Base-by-base conservation (phyloP, 1,139 yeast genomes). In the Yamadazyma diospyri region DNA sequence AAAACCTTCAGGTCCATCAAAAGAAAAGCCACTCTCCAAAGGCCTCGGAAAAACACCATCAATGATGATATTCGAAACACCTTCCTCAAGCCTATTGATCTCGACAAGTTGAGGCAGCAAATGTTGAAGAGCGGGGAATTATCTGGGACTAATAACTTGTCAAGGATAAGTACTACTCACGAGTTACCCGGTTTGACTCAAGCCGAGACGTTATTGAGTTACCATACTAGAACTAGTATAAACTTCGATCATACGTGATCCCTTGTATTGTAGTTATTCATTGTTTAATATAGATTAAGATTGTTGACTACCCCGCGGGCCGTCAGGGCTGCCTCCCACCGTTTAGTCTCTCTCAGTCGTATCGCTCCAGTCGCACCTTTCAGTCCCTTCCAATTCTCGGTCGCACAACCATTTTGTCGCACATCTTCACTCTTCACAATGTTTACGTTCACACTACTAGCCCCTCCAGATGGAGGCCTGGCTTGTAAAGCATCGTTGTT, bases 141-240 rank as follows among this genome's bases (percentile, higher is more conserved):
- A 34, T 49, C 51, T 16, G 52, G 57, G n/a, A 52, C 57, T 11
- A 46, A 62, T 33, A 52, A 49, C 27, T 53, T 71, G 40, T 64
- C 64, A 19, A 55, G 75, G 45, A 57, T 70, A 21, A 50, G 55
- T 30, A 68, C 76, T 11, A 62, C 75, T 8, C 76, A 70, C 36
- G 72, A 67, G 29, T 53, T 72, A 30, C 76, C 76, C 0, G 78
- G 78, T 3, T 58, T 72, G 37, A 61, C 73, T 2, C 71, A 69
- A 40, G 77, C 77, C 3, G 75, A 69, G 40, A 66, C 72, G 4
- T 60, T 72, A 36, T 50, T 72, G 28, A 58, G 69, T 11, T 67
- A 65, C 39, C 75, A 69, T 38, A 61, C 69, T 7, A 53, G 72
- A 41, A 62, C 61, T 30, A 65, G 71, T 46, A 57, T 64, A 27